Base-by-base conservation (phyloP, 2,329 filamentous ascomycete species). In the Fusarium foetens region DNA sequence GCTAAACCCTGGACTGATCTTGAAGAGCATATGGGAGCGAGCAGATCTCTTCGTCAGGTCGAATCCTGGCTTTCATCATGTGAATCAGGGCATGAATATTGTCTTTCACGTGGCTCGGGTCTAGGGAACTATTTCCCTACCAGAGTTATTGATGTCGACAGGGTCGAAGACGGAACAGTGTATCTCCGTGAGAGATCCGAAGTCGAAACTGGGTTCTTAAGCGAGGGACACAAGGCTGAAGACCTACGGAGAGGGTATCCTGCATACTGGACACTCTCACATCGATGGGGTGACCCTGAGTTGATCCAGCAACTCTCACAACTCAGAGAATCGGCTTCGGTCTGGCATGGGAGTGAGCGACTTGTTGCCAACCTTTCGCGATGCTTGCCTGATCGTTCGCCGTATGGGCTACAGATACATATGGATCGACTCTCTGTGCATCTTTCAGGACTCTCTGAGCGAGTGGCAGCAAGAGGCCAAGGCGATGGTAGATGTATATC, bases 401-500 rank as follows among this genome's bases (percentile, higher is more conserved):
- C 11, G 13, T 0, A 17, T 27, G 6, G 46, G 57, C 11, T 59
- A 17, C 8, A 21, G 19, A 31, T 59, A 59, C 6, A 9, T 59
- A 1, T 59, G 57, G 57, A 59, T 42, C 0, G 29, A 59, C 12
- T 59, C 57, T 1, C 1, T 42, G 0, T 55, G 57, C 3, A 59
- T 55, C 1, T 42, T 59, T 0, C 27, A 59, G 7, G 46, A 55
- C 6, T 59, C 36, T 1, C 8, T 25, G 0, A 17, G 1, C 0
- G 19, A 59, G 6, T 55, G 46, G 46, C n/a, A 55, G 27, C 0
- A 14, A 1, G 57, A 59, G 0, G 36, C 57, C 0, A 21, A 7
- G 3, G 17, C 17, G 0, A 59, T 59, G 57, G 5, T 27, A 0
- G 19, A 59, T 11, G 6, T 42, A 0, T 42, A 59, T 4, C 35